Conservation (phyloP, 768 basidiomycete species). For the Agaricus blazei region DNA sequence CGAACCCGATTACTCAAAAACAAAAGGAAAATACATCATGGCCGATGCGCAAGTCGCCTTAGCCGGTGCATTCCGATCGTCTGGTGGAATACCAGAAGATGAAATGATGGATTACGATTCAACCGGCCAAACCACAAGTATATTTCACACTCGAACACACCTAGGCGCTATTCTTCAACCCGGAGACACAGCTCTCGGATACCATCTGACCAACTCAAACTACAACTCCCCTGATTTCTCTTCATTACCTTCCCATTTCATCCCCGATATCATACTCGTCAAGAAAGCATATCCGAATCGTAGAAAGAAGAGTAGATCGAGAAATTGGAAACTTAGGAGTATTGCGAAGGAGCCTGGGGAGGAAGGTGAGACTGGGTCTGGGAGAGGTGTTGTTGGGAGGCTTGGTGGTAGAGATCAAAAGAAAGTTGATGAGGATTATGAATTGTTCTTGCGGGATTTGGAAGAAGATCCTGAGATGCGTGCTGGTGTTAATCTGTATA, state of each 20-base stretch:
- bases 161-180: conserved; percentile 89
- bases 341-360: conserved; percentile 92
- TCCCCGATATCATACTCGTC: conserved; percentile 91
- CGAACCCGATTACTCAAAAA: conserved; percentile 62
- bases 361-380: conserved; percentile 72
- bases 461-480: conserved; percentile 95
- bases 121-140: conserved; percentile 59
- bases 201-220: conserved; percentile 83
- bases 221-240: conserved; percentile 91
- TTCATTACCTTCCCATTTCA: conserved; percentile 51
- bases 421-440: conserved; percentile 97
- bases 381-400: conserved; percentile 83
- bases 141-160: conserved; percentile 95
- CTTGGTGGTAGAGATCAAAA: conserved; percentile 86
- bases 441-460: conserved; percentile 87
- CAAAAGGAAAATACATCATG: conserved; percentile 77
- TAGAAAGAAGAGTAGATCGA: conserved; percentile 81
- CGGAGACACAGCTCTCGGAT: conserved; percentile 90
- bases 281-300: conserved; percentile 95
- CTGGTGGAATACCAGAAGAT: conserved; percentile 33
- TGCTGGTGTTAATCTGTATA: conserved; percentile 83
- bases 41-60: conserved; percentile 82
- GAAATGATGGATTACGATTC: conserved; percentile 62
- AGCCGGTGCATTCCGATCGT: conserved; percentile 70
- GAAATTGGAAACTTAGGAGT: conserved; percentile 85